Base-by-base conservation (phyloP, 345 rosid species). In the Salix exigua region DNA sequence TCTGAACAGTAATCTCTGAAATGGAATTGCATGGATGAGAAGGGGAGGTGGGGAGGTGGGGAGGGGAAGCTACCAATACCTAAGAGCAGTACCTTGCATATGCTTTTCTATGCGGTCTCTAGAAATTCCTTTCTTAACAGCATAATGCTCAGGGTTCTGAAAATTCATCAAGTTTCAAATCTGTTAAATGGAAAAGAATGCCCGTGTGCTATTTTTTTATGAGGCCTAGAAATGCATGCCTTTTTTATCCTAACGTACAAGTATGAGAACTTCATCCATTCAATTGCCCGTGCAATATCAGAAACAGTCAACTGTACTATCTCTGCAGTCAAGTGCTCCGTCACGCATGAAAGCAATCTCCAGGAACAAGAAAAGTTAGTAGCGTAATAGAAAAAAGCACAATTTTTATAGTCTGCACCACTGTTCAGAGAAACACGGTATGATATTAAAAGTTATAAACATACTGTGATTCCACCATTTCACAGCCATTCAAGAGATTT, bases 221-320 rank as follows among this genome's bases (percentile, higher is more conserved):
- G 69, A 65, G 48, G 62, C 48, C 66, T 68, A 66, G 38, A 69
- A 68, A 35, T 74, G 74, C 89, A 69, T 90, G 80, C 98, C 91
- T 91, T 91, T 90, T 91, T 93, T 92, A 93, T 93, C 84, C 98
- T 87, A 68, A 95, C 94, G 62, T 88, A 95, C 80, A 95, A 76
- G 83, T 88, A 95, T 7, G 99, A 93, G 88, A 96, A 93, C 83
- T 95, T 91, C 91, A 95, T 88, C 99, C 99, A 95, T 83, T 96
- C 99, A 81, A 93, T 93, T 66, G 99, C 98, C 67, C 85, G 83
- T 72, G 97, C 84, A 74, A 96, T 79, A 70, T 96, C 97, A 76
- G 98, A 81, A 79, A 96, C 74, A 65, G 98, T 90, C 80, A 93
- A 84, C 81, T 96, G 99, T 86, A 89, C 99, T 81, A 96, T 90